phyloP scores from a whole-genome alignment of 768 basidiomycete genomes.

The Leucocoprinus birnbaumii region DNA sequence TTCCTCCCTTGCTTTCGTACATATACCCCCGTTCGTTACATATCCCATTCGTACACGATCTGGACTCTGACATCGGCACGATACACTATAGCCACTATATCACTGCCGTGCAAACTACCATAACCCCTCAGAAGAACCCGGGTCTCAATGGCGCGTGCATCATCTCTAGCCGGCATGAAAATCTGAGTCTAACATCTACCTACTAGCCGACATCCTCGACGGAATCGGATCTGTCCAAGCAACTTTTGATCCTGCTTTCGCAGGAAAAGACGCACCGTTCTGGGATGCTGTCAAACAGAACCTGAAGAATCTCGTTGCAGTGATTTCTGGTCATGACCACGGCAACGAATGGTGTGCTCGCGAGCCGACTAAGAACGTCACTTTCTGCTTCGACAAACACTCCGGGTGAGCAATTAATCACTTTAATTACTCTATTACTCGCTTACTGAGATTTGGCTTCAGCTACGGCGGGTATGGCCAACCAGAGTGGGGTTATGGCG shows the following conservation, averaged over 20 bases:
- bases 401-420: conserved; percentile 47
- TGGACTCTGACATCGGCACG: neutral
- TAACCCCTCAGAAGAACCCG: conserved; percentile 35
- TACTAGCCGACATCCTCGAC: conserved; percentile 54
- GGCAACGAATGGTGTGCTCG: conserved; percentile 80
- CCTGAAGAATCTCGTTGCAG: conserved; percentile 63
- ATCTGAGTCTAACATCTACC: neutral
- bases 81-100: conserved; percentile 31
- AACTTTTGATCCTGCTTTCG: conserved; percentile 30
- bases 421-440: neutral
- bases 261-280: conserved; percentile 54
- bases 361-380: conserved; percentile 55
- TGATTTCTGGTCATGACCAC: conserved; percentile 76
- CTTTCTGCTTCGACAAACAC: conserved; percentile 80
- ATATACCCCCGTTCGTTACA: conserved; percentile 66
- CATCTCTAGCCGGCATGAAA: neutral
- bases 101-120: conserved; percentile 29
- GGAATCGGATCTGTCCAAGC: conserved; percentile 59
- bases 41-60: neutral
- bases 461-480: conserved; percentile 67
- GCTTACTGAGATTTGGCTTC: neutral
- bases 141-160: conserved; percentile 37
- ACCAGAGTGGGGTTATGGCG: conserved; percentile 59
- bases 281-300: conserved; percentile 58
- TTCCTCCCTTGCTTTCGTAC: conserved; percentile 67